These are phyloP conservation scores for Pholiota molesta DNA, from an alignment of 768 basidiomycete species.

Conservation along the genomic window DNA sequence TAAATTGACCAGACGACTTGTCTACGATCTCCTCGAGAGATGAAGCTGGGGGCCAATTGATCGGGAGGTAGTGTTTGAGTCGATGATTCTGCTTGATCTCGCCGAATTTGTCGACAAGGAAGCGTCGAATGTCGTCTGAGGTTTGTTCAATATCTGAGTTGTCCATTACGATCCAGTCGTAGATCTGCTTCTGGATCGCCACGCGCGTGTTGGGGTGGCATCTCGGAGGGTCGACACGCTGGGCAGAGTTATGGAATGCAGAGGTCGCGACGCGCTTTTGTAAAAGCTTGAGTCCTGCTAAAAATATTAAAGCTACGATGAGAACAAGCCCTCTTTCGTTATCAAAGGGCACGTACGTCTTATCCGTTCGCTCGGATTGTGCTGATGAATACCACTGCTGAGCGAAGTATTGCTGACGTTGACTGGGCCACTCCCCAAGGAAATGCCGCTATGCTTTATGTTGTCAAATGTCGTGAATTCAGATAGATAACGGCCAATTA, in stretches of 20 bases:
- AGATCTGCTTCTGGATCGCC: background rate
- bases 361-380: too few relatives aligned
- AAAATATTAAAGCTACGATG: too few relatives aligned
- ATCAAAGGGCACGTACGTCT: too few relatives aligned
- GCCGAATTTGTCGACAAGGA: slow-evolving; percentile 6
- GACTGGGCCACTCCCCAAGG: too few relatives aligned
- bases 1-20: slow-evolving; percentile 13
- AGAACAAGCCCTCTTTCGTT: too few relatives aligned
- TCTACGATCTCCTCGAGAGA: background rate
- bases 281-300: background rate
- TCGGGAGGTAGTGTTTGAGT: background rate
- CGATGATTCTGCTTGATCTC: slow-evolving; percentile 10
- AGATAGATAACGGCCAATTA: too few relatives aligned
- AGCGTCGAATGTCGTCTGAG: slow-evolving; percentile 11
- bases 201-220: background rate
- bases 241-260: slow-evolving; percentile 3
- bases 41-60: background rate
- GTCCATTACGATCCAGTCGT: background rate
- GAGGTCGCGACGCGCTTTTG: background rate
- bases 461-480: too few relatives aligned
- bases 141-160: background rate
- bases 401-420: too few relatives aligned
- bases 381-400: too few relatives aligned
- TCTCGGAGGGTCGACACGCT: background rate
- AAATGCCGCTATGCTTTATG: too few relatives aligned